Evolutionary conservation across 1,284 basidiomycete genomes (phyloP).

Genomic region (Entoloma clypeatum): DNA sequence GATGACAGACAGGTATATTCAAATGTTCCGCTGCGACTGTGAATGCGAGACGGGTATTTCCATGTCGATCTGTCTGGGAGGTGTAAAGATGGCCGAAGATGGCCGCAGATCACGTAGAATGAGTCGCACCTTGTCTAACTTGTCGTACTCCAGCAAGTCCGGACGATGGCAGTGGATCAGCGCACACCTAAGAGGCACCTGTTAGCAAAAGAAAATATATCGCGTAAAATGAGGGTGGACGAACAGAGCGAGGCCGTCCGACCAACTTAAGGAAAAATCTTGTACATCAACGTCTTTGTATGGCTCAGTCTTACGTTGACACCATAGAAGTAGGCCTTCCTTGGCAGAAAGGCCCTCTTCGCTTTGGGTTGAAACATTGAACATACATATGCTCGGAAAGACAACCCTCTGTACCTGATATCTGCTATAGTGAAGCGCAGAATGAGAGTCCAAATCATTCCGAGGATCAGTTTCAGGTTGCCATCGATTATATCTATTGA

Average conservation of each 20-base stretch:
- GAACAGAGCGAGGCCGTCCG: constrained; percentile 91
- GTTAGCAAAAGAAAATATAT: constrained; percentile 7
- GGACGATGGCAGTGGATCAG: constrained; percentile 96
- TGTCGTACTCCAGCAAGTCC: constrained; percentile 87
- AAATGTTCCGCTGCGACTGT: constrained; percentile 82
- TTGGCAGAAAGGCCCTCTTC: constrained; percentile 97
- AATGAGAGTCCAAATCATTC: constrained; percentile 99
- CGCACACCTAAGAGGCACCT: constrained; percentile 67
- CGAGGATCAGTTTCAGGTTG: constrained; percentile 94
- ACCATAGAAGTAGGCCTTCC: constrained; percentile 95
- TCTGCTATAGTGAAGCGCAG: constrained; percentile 96
- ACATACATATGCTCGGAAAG: constrained; percentile 5
- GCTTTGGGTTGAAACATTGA: constrained; percentile 39
- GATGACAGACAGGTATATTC: constrained; percentile 74
- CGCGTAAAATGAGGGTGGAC: constrained; percentile 29
- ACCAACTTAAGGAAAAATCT: constrained; percentile 92
- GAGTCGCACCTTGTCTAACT: constrained; percentile 65
- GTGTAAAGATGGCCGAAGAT: neutral
- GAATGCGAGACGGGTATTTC: constrained; percentile 85
- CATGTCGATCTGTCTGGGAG: constrained; percentile 64
- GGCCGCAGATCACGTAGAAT: constrained; percentile 9
- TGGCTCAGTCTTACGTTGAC: constrained; percentile 90
- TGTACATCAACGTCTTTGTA: constrained; percentile 92
- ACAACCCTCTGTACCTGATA: constrained; percentile 89
- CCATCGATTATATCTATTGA: constrained; percentile 92